Evolutionary conservation across 371 early-diverging fungal genomes (phyloP), one percentile per base, ranked within the genome.

Genomic region (Mucor circinelloides): DNA sequence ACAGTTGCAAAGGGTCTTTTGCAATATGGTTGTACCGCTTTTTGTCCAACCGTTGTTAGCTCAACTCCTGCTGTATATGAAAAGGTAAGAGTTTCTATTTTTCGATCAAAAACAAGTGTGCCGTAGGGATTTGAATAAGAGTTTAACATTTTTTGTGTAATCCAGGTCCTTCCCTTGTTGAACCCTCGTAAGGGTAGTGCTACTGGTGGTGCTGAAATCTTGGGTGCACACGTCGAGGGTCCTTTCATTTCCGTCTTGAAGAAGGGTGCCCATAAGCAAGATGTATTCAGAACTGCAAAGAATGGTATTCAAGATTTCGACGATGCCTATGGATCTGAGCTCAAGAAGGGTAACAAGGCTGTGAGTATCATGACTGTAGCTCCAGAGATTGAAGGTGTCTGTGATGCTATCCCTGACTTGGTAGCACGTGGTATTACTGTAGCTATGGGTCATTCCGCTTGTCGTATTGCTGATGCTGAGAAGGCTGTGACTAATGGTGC

Each of bases 161-260:
- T 42, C 28, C 38, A 82, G 82, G 85, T 89, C 2, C 81, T 94
- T 17, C 88, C 91, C 12, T 83, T 87, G 40, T 79, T 94, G 58
- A 85, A 85, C 31, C 87, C 85, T 36, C 88, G 93, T 60, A 76
- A 84, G n/a, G 95, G 94, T 62, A 87, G 84, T 7, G 80, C 83
- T 28, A 72, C 78, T n/a, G 80, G 76, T 32, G 93, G 93, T 19
- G 94, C 95, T 10, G 89, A 89, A 34, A 86, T 94, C n/a, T 80
- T 95, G 10, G 95, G 90, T 19, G 93, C 92, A 8, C 95, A 95
- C 74, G 72, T 93, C 17, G 95, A 95, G 74, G 94, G 94, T 2
- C 94, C 94, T 19, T 95, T 95, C 72, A 91, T 94, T 57, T 84
- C 82, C 6, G 63, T 60, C 1, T 69, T 74, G 30, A 83, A 83